These are phyloP conservation scores for Perkinsus marinus DNA, from an alignment of 169 alveolate genomes.

Conservation along the genomic window DNA sequence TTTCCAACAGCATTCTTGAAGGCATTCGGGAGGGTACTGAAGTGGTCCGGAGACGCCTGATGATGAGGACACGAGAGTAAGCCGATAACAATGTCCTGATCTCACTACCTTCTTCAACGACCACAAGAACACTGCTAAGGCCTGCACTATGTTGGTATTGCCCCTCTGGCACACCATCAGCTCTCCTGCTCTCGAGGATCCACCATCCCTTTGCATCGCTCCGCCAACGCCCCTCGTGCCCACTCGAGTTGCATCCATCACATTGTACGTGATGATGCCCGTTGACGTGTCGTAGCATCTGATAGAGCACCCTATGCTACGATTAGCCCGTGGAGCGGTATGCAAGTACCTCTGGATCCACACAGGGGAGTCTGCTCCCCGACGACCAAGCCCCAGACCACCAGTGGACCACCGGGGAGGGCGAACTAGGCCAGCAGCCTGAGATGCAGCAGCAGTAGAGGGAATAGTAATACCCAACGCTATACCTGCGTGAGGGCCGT, in stretches of 20 bases:
- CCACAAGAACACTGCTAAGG: not conserved
- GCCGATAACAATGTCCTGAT: not conserved
- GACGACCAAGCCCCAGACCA: not conserved
- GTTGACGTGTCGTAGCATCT: not conserved
- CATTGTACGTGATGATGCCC: not conserved
- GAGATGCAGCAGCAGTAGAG: not conserved
- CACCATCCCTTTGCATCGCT: not conserved
- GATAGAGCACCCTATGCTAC: too few species aligned
- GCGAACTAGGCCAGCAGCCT: not conserved
- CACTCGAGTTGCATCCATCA: not conserved
- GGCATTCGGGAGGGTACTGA: not conserved
- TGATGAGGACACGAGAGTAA: not conserved
- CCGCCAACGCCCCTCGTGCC: not conserved
- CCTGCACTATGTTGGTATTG: not conserved
- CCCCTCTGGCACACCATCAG: not conserved
- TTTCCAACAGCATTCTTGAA: not conserved
- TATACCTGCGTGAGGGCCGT: not conserved
- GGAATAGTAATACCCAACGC: not conserved
- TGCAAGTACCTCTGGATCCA: not conserved
- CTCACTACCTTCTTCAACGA: not conserved
- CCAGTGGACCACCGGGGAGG: not conserved
- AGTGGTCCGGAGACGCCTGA: not conserved
- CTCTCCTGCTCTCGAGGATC: not conserved
- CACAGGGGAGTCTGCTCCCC: not conserved
- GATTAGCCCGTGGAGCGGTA: too few species aligned